phyloP scores from a whole-genome alignment of 2,329 filamentous ascomycete genomes.

The Colletotrichum scovillei region DNA sequence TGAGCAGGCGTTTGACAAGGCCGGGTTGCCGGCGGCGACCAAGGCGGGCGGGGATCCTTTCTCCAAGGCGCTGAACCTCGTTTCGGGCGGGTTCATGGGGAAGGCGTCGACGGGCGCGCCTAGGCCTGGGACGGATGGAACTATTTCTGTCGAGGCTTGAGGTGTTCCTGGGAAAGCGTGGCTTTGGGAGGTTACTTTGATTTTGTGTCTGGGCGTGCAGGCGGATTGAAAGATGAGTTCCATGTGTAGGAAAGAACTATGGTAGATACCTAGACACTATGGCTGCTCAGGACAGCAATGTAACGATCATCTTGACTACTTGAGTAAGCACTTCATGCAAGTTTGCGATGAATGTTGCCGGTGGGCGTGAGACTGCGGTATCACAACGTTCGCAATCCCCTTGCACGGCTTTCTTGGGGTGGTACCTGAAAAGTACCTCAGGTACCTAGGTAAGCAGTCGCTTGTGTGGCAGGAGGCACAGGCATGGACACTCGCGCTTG shows the following conservation, averaged over 20 bases:
- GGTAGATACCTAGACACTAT: not conserved
- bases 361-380: too few species aligned
- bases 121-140: conserved; percentile 27
- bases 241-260: not conserved
- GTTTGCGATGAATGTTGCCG: too few species aligned
- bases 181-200: not conserved
- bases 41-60: conserved; percentile 31
- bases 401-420: not conserved
- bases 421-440: not conserved
- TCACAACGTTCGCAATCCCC: too few species aligned
- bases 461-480: not conserved
- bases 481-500: not conserved
- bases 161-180: not conserved
- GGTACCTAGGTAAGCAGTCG: not conserved
- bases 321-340: not conserved
- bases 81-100: conserved; percentile 32
- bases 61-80: conserved; percentile 15
- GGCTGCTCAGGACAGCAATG: not conserved
- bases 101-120: conserved; percentile 30
- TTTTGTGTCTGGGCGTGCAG: not conserved
- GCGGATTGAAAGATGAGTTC: not conserved
- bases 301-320: not conserved
- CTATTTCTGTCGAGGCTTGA: conserved; percentile 1
- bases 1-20: conserved; percentile 62
- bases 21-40: conserved; percentile 14